A percentile compares a stretch with the other conserved stretches of the same genome.
These are phyloP conservation scores for Aureobasidium leucospermi DNA, from an alignment of 2,329 filamentous ascomycete genomes.

Conservation along the genomic window DNA sequence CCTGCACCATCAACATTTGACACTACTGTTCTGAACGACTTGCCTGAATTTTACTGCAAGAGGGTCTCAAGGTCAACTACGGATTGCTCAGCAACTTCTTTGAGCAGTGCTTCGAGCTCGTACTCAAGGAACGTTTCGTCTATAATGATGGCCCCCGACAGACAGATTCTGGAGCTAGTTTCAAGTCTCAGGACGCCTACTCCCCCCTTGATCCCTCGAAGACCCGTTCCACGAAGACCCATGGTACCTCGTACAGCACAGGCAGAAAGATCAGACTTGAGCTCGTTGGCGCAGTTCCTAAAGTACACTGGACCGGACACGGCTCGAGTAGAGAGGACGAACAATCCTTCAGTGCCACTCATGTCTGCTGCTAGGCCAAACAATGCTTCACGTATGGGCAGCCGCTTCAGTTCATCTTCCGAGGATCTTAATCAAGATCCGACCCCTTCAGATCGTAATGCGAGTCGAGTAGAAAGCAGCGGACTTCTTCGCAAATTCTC, in stretches of 20 bases:
- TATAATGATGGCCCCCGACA: neutral
- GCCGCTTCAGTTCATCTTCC: no score
- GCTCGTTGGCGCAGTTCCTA: neutral
- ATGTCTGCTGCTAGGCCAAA: no score
- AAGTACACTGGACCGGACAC: neutral
- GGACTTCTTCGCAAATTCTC: neutral
- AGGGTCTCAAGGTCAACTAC: no score
- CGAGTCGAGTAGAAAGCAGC: neutral
- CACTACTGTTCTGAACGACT: neutral
- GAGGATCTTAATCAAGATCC: neutral
- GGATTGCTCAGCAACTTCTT: neutral
- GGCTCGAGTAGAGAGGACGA: neutral
- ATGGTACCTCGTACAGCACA: constrained; percentile 4
- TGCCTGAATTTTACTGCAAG: neutral
- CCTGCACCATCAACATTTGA: neutral
- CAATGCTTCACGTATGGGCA: neutral
- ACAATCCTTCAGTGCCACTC: neutral
- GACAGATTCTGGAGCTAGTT: neutral
- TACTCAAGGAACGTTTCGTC: neutral
- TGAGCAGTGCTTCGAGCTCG: neutral
- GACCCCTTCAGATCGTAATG: no score
- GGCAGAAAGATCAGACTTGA: neutral
- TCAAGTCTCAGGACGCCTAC: no score
- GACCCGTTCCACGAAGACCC: neutral
- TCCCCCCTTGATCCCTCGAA: neutral